Percentiles rank a stretch among this genome's conserved stretches.
Conservation (phyloP, 164 flowering plant genomes). For the Vitis rotundifolia region DNA sequence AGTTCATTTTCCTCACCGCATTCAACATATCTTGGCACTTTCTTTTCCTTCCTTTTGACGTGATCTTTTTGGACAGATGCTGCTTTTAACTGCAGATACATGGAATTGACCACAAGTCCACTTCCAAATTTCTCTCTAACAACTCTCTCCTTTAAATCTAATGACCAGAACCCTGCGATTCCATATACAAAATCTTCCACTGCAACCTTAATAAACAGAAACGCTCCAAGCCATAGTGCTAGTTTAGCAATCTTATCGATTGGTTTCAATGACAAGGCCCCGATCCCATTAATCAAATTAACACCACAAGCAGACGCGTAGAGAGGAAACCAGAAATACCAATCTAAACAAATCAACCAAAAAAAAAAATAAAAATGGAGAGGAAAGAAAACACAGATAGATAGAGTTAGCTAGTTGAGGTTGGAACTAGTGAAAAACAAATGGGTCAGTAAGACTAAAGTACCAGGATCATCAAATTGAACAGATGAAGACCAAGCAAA, state of each 20-base stretch:
- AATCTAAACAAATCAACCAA: conserved; percentile 38
- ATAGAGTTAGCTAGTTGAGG: neutral
- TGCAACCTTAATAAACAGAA: conserved; percentile 57
- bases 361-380: neutral
- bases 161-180: conserved; percentile 52
- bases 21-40: conserved; percentile 19
- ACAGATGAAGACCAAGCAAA: conserved; percentile 67
- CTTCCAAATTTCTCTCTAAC: conserved; percentile 80
- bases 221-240: conserved; percentile 44
- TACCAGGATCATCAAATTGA: conserved; percentile 77
- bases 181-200: conserved; percentile 37
- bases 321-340: conserved; percentile 85
- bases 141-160: conserved; percentile 58
- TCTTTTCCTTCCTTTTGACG: conserved; percentile 10
- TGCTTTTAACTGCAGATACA: conserved; percentile 52
- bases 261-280: conserved; percentile 5
- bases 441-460: neutral
- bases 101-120: conserved; percentile 59
- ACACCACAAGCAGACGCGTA: conserved; percentile 53
- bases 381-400: neutral
- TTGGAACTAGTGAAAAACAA: neutral
- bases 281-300: conserved; percentile 32
- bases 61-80: conserved; percentile 6
- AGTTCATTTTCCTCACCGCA: conserved; percentile 30
- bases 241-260: conserved; percentile 23